A percentile compares a stretch with the other conserved stretches of the same genome.
Evolutionary conservation across 2,329 filamentous ascomycete genomes (phyloP).

Genomic region (Malbranchea cinnamomea): DNA sequence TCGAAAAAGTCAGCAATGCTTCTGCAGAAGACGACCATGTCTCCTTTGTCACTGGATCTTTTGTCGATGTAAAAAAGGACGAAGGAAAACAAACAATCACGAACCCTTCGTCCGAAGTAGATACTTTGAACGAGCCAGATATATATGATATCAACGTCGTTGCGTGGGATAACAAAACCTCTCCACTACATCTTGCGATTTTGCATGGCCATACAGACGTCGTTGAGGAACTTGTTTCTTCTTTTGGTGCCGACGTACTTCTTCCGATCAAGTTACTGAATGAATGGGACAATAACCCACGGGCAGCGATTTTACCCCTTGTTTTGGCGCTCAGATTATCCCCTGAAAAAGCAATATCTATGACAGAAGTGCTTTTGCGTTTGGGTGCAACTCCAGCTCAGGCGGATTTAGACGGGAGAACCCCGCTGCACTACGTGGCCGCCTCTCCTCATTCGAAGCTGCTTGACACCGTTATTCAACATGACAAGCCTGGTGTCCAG

Average conservation of each 20-base stretch:
- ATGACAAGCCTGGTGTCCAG: conserved; percentile 6
- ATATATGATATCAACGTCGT: conserved; percentile 57
- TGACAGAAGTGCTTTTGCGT: conserved; percentile 5
- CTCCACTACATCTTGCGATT: conserved; percentile 67
- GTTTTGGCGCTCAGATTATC: conserved; percentile 3
- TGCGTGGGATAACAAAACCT: conserved; percentile 65
- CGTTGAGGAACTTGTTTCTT: conserved; percentile 53
- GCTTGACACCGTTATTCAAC: conserved; percentile 6
- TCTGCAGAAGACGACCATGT: no score
- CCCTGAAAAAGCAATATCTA: conserved; percentile 1
- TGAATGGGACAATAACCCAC: conserved; percentile 16
- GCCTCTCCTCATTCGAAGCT: conserved; percentile 25
- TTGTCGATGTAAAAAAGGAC: conserved; percentile 12
- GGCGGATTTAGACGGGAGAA: conserved; percentile 48
- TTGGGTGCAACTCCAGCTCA: conserved; percentile 58
- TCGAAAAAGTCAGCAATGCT: no score
- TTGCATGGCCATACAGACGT: conserved; percentile 53
- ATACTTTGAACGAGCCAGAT: conserved; percentile 41
- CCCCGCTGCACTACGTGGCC: conserved; percentile 49
- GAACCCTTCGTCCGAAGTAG: conserved; percentile 16
- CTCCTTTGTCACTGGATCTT: no score
- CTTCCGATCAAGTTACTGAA: conserved; percentile 4
- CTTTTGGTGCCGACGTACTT: conserved; percentile 58
- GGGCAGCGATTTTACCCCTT: conserved; percentile 4
- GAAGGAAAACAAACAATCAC: conserved; percentile 17